Base-by-base conservation (phyloP, 1,284 basidiomycete species). In the Rhodotorula sp. region DNA sequence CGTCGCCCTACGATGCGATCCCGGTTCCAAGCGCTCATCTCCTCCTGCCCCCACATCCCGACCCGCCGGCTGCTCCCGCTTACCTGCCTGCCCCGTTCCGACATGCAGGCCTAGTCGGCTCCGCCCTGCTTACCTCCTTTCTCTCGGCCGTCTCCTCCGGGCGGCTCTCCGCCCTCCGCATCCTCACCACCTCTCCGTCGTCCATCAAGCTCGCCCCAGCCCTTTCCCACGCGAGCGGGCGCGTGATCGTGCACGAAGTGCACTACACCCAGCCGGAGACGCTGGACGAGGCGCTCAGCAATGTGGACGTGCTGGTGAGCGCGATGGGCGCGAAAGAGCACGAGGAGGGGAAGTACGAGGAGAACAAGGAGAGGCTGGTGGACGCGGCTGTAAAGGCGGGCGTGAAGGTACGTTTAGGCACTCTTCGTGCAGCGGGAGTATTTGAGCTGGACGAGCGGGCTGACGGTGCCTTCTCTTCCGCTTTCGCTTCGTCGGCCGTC, bases 181-280 rank as follows among this genome's bases (percentile, higher is more conserved):
- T 69, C 62, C 67, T 69, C 57, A 69, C 62, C 36, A 34, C 67
- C 13, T 64, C 61, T 22, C 55, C 56, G 27, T 6, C 34, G 9
- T 67, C 66, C 1, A 22, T 44, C 34, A 53, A 48, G 37, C 51
- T 64, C 22, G 32, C 21, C 48, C 2, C 41, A 0, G 39, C 37
- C 1, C 29, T 22, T 0, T 0, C 48, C 19, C 61, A 25, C 22
- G 4, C 22, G 3, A 12, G 15, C 32, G 8, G 7, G 32, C 29
- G 32, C 32, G 54, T 57, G 25, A 54, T 46, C 13, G 22, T 64
- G 27, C 41, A 21, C 29, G 41, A 55, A 27, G 34, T 69, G 32
- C 12, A 19, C 15, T 69, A 61, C 50, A 13, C 25, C 15, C 41
- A 48, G 32, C 2, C 29, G 8, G 44, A 22, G 4, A 37, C 39